These are phyloP conservation scores for Thalassiosira profunda DNA, from an alignment of 108 stramenopile species.

Conservation along the genomic window DNA sequence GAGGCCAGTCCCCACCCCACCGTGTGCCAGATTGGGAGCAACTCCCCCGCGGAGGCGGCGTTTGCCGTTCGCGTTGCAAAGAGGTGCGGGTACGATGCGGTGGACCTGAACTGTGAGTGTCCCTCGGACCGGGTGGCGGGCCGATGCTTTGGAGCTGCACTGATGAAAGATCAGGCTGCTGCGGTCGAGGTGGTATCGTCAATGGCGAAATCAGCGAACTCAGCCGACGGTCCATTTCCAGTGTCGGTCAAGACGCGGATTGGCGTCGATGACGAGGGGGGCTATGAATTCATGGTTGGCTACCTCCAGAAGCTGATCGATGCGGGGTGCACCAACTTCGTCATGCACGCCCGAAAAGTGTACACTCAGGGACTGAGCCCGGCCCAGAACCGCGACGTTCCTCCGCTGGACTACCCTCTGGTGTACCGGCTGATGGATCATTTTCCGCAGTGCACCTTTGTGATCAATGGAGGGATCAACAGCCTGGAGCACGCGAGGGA, in stretches of 20 bases:
- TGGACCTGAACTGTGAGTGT: constrained; percentile 86
- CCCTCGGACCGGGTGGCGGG: constrained; percentile 61
- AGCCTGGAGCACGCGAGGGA: constrained; percentile 56
- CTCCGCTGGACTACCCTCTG: constrained; percentile 75
- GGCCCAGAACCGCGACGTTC: constrained; percentile 74
- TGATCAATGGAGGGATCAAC: constrained; percentile 78
- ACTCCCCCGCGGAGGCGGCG: constrained; percentile 43
- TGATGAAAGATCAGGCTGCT: constrained; percentile 48
- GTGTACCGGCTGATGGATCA: constrained; percentile 62
- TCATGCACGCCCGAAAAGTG: constrained; percentile 73
- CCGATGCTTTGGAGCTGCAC: constrained; percentile 59
- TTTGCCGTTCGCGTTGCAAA: constrained; percentile 45
- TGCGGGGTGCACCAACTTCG: constrained; percentile 54
- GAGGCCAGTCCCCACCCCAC: constrained; percentile 60
- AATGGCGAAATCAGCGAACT: constrained; percentile 19
- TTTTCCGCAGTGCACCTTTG: constrained; percentile 78
- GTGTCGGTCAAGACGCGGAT: constrained; percentile 80
- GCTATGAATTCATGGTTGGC: constrained; percentile 49
- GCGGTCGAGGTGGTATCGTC: constrained; percentile 18
- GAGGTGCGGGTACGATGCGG: constrained; percentile 63
- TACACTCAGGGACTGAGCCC: constrained; percentile 57
- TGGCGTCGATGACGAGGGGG: constrained; percentile 66
- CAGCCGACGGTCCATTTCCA: constrained; percentile 1
- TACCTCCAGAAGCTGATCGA: constrained; percentile 48
- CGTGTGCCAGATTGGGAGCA: constrained; percentile 78